Evolutionary conservation across 352 stramenopile species (phyloP).

Genomic region (Discostella stelligera): DNA sequence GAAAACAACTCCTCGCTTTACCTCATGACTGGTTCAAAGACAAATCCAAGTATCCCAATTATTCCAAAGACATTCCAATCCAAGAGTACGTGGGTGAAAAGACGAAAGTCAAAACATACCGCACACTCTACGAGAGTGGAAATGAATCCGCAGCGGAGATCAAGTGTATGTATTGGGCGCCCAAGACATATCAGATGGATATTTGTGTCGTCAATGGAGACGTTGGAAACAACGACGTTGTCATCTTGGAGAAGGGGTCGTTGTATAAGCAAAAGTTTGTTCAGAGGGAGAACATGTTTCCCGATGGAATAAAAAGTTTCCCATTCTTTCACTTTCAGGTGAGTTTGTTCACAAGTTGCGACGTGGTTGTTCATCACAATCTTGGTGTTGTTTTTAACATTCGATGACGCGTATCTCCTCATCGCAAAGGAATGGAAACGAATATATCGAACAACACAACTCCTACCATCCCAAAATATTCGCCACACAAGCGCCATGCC

Average conservation of each 20-base stretch:
- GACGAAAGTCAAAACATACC: slow-evolving; percentile 40
- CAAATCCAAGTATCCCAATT: slow-evolving; percentile 30
- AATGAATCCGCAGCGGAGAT: slow-evolving; percentile 36
- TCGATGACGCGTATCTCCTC: not conserved
- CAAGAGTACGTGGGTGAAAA: slow-evolving; percentile 49
- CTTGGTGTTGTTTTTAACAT: not conserved
- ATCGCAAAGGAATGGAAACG: slow-evolving; percentile 78
- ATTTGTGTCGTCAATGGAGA: slow-evolving; percentile 63
- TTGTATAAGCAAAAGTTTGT: slow-evolving; percentile 74
- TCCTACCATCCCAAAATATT: slow-evolving; percentile 45
- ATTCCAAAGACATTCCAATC: slow-evolving; percentile 28
- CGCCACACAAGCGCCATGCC: slow-evolving; percentile 8
- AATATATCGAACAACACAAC: slow-evolving; percentile 62
- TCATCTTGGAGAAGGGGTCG: slow-evolving; percentile 72
- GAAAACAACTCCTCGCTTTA: slow-evolving; percentile 26
- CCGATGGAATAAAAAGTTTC: slow-evolving; percentile 58
- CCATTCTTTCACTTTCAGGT: slow-evolving; percentile 84
- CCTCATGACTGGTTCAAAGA: slow-evolving; percentile 60
- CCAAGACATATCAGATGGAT: slow-evolving; percentile 72
- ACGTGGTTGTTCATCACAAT: not conserved
- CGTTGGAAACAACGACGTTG: slow-evolving; percentile 55
- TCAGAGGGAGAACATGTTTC: slow-evolving; percentile 50
- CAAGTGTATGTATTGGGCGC: slow-evolving; percentile 83
- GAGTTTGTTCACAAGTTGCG: not conserved
- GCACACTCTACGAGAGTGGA: slow-evolving; percentile 34